Evolutionary conservation across 352 stramenopile genomes (phyloP), one percentile per base, ranked within the genome.

Genomic region (Phytophthora pini): DNA sequence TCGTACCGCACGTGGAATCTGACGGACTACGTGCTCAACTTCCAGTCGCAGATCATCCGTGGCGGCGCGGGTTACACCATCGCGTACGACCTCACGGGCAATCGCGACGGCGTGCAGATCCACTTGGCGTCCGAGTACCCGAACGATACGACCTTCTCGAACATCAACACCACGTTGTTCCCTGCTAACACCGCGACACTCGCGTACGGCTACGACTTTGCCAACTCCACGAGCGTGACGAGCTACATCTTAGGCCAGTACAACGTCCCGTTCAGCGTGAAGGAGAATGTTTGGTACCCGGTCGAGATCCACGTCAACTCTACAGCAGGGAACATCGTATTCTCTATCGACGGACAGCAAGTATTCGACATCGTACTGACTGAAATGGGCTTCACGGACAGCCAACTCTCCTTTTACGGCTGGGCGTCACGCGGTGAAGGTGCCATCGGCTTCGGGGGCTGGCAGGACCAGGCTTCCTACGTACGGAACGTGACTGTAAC

Each of bases 251-350:
- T 72, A 29, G 68, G 68, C 8, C 53, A 70, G 32, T 76, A 73
- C 48, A n/a, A 61, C 10, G 68, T 89, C 64, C 84, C 82, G 27
- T 82, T 91, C 50, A 82, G 67, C 17, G 89, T 93, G 50, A 90
- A 90, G 78, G 88, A 93, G 50, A 72, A 74, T 39, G 86, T 73
- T 20, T 80, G 84, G 47, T 80, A 81, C 64, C 70, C 79, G n/a
- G 71, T 90, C 44, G 86, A 92, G 72, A 77, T 94, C 49, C 78
- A 66, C 0, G 84, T 92, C 1, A 80, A 92, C 62, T 72, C 80
- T 1, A 59, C 63, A 1, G 74, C 87, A 17, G 77, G 58, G 17
- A 73, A 73, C 57, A 70, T 70, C 11, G 46, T 62, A 11, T 66
- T 73, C 47, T 73, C 49, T 2, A 7, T 43, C 5, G 36, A 76